A percentile compares a stretch with the other conserved stretches of the same genome.
These are phyloP conservation scores for Phytophthora pseudosyringae DNA, from an alignment of 352 stramenopile species.

Conservation along the genomic window DNA sequence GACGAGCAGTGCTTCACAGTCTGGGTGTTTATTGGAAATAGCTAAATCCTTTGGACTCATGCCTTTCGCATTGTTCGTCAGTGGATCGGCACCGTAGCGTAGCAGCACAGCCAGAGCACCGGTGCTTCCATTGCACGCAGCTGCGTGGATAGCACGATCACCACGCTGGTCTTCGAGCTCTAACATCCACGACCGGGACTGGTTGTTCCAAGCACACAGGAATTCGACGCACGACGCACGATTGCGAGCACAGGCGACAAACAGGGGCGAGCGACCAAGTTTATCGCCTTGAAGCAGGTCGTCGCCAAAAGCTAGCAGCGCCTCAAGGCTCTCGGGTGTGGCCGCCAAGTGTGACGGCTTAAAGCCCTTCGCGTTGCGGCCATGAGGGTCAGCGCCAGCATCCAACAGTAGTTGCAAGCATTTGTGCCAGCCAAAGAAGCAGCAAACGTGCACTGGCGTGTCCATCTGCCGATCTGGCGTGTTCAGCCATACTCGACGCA, in stretches of 20 bases:
- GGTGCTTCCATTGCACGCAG: conserved; percentile 64
- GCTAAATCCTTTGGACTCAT: conserved; percentile 65
- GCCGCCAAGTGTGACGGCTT: conserved; percentile 71
- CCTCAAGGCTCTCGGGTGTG: conserved; percentile 56
- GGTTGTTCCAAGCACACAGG: conserved; percentile 67
- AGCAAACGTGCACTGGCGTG: conserved; percentile 72
- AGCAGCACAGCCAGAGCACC: conserved; percentile 52
- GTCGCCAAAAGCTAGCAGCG: conserved; percentile 61
- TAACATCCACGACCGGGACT: conserved; percentile 71
- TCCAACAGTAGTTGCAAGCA: conserved; percentile 58
- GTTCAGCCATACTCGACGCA: conserved; percentile 56
- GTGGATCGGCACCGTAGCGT: conserved; percentile 56
- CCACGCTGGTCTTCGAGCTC: conserved; percentile 69
- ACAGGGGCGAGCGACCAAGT: conserved; percentile 63
- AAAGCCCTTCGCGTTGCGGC: conserved; percentile 72
- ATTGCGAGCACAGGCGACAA: conserved; percentile 68
- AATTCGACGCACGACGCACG: conserved; percentile 62
- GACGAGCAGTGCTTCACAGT: conserved; percentile 51
- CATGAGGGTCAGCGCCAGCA: conserved; percentile 62
- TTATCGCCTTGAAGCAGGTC: conserved; percentile 74
- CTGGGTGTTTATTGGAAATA: conserved; percentile 47
- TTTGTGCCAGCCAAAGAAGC: conserved; percentile 67
- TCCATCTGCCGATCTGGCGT: conserved; percentile 66
- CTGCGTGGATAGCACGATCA: conserved; percentile 66
- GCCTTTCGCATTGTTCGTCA: conserved; percentile 50